A percentile compares a stretch with the other conserved stretches of the same genome.
Conservation (phyloP, 345 rosid species). For the Euphorbia tirucalli region DNA sequence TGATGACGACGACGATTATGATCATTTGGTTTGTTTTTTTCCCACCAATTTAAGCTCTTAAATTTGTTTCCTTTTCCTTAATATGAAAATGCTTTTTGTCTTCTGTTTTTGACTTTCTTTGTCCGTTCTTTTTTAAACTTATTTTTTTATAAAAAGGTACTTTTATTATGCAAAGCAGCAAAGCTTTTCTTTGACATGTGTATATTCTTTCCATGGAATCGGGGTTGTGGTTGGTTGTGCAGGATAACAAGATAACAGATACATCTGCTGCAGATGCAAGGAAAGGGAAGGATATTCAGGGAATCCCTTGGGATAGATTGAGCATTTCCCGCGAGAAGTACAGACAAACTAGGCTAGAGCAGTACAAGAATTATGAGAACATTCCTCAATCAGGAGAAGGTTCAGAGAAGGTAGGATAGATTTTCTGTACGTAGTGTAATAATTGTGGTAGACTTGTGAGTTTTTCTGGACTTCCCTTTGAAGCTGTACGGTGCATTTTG, state of each 20-base stretch:
- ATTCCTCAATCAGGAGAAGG: constrained; percentile 50
- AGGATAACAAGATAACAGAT: constrained; percentile 45
- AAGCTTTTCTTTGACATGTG: background rate
- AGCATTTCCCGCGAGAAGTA: constrained; percentile 50
- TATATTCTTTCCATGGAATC: background rate
- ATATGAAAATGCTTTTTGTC: background rate
- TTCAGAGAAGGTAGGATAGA: constrained; percentile 41
- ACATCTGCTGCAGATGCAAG: constrained; percentile 55
- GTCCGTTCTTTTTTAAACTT: background rate
- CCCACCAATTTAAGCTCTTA: background rate
- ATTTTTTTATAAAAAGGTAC: background rate
- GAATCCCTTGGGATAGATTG: constrained; percentile 56
- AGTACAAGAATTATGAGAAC: constrained; percentile 59
- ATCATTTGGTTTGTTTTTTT: constrained; percentile 37
- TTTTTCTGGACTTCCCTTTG: background rate
- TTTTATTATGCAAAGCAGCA: background rate
- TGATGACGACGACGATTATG: constrained; percentile 45
- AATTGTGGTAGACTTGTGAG: background rate
- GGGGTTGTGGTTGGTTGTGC: constrained; percentile 14
- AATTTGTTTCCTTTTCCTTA: background rate
- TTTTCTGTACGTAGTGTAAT: background rate
- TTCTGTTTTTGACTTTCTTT: background rate
- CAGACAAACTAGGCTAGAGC: constrained; percentile 54
- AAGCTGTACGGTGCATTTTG: background rate
- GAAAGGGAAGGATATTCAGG: constrained; percentile 55